Conservation (phyloP, 805 yeast genomes). For the Starmera amethionina region DNA sequence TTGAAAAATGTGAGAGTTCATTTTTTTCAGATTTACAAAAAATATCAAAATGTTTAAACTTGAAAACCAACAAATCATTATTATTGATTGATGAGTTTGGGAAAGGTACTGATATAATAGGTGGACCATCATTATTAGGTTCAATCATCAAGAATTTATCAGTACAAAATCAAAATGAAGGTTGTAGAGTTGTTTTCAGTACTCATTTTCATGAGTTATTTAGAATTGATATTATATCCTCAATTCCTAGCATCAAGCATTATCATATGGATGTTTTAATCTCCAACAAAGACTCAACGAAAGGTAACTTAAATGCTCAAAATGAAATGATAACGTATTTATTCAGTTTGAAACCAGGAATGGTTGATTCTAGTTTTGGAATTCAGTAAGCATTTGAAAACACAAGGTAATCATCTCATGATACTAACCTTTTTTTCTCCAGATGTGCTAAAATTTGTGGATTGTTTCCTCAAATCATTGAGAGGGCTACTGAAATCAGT, state of each 20-base stretch:
- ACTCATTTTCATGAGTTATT: constrained; percentile 38
- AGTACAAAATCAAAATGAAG: neutral
- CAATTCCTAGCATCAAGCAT: constrained; percentile 17
- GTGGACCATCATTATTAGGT: constrained; percentile 37
- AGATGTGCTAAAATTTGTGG: constrained; percentile 32
- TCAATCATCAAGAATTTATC: constrained; percentile 23
- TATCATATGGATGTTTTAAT: constrained; percentile 26
- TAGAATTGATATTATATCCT: constrained; percentile 14
- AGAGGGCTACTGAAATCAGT: constrained; percentile 22
- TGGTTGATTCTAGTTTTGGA: constrained; percentile 26
- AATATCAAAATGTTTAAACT: constrained; percentile 31
- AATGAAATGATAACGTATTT: constrained; percentile 21
- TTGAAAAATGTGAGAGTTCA: constrained; percentile 33
- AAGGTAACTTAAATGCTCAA: neutral
- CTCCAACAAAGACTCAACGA: constrained; percentile 1
- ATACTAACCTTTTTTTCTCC: neutral
- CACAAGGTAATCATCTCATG: neutral
- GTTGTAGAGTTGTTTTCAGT: constrained; percentile 24
- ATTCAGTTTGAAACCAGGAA: constrained; percentile 23
- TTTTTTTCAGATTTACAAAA: constrained; percentile 39
- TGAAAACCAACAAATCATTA: constrained; percentile 30
- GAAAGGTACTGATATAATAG: constrained; percentile 38
- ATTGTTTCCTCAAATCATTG: constrained; percentile 18
- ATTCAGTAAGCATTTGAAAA: constrained; percentile 9
- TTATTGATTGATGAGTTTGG: constrained; percentile 46